Conservation (phyloP, 2,329 filamentous ascomycete genomes). For the Tolypocladium amazonense region DNA sequence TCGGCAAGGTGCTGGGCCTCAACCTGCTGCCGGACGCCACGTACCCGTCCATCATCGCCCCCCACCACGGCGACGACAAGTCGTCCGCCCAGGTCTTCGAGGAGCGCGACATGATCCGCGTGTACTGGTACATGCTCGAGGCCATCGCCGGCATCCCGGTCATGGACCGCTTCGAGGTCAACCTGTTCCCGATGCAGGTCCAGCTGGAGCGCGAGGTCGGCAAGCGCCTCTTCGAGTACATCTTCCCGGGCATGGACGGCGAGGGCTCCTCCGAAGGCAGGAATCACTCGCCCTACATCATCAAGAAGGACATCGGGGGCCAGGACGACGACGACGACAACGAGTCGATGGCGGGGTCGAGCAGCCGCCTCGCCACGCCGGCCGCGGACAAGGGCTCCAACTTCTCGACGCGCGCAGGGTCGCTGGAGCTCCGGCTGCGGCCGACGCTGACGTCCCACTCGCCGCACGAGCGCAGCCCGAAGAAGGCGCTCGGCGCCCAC, state of each 20-base stretch:
- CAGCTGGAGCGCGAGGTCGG: slow-evolving; percentile 89
- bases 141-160: slow-evolving; percentile 96
- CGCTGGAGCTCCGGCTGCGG: slow-evolving; percentile 70
- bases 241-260: slow-evolving; percentile 77
- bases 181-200: slow-evolving; percentile 83
- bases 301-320: slow-evolving; percentile 25
- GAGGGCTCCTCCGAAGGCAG: slow-evolving; percentile 35
- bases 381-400: slow-evolving; percentile 35
- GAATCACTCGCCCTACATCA: slow-evolving; percentile 50
- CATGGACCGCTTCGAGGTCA: slow-evolving; percentile 93
- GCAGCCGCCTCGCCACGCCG: slow-evolving; percentile 24
- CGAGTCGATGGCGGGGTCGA: slow-evolving; percentile 28
- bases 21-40: slow-evolving; percentile 85
- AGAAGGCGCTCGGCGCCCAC: slow-evolving; percentile 39
- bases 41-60: slow-evolving; percentile 92
- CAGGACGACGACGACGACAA: slow-evolving; percentile 41
- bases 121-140: slow-evolving; percentile 98
- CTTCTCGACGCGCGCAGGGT: slow-evolving; percentile 56
- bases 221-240: slow-evolving; percentile 90
- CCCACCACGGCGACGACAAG: slow-evolving; percentile 64
- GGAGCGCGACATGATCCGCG: slow-evolving; percentile 71
- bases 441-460: slow-evolving; percentile 63
- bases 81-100: slow-evolving; percentile 24
- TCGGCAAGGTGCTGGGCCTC: slow-evolving; percentile 77
- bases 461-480: slow-evolving; percentile 20